Conservation (phyloP, 352 stramenopile genomes). For the Phytophthora boehmeriae region DNA sequence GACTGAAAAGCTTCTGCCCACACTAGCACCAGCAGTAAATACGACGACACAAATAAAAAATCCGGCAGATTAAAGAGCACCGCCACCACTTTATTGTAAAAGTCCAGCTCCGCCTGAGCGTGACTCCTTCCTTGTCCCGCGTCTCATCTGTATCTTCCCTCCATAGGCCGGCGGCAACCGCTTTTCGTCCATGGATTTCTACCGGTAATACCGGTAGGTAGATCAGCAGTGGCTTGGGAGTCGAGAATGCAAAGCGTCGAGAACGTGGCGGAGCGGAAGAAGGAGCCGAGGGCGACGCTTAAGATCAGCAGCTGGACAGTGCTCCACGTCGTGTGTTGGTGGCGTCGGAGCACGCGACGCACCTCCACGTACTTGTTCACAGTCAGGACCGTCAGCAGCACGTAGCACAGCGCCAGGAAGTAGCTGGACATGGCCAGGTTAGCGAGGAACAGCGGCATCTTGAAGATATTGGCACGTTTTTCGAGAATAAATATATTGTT, state of each 20-base stretch:
- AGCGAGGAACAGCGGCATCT: constrained; percentile 87
- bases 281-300: constrained; percentile 82
- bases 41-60: constrained; percentile 92
- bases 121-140: constrained; percentile 21
- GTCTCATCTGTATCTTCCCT: constrained; percentile 20
- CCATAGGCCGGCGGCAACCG: constrained; percentile 13
- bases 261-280: constrained; percentile 88
- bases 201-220: constrained; percentile 34
- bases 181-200: constrained; percentile 26
- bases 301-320: constrained; percentile 85
- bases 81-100: constrained; percentile 91
- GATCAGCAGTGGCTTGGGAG: constrained; percentile 65
- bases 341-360: constrained; percentile 66
- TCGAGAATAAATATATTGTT: constrained; percentile 4
- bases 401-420: constrained; percentile 89
- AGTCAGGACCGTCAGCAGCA: constrained; percentile 80
- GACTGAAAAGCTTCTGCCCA: constrained; percentile 92
- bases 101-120: constrained; percentile 75
- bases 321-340: constrained; percentile 76
- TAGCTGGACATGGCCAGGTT: constrained; percentile 90
- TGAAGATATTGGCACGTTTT: neutral
- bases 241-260: constrained; percentile 89
- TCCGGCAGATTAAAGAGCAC: constrained; percentile 94
- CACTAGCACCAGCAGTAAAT: constrained; percentile 90
- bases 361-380: constrained; percentile 79